Conservation (phyloP, 164 flowering plant genomes). For the Houttuynia cordata region DNA sequence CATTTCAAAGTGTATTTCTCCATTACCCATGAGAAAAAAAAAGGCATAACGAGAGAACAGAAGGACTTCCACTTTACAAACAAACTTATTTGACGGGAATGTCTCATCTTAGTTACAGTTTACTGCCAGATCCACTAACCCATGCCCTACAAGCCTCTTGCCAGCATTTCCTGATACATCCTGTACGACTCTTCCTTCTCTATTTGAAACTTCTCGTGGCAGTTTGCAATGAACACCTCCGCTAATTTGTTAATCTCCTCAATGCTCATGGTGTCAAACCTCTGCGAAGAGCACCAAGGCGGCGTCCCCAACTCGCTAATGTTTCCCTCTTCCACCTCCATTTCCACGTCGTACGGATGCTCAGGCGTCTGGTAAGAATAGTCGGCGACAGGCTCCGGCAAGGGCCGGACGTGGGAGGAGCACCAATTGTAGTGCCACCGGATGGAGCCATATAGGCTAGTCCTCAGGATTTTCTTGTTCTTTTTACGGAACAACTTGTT, state of each 20-base stretch:
- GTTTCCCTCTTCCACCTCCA: not conserved
- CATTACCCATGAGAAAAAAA: not conserved
- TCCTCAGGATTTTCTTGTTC: conserved; percentile 18
- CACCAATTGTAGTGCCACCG: conserved; percentile 81
- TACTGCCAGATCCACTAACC: too few species aligned
- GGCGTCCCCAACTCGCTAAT: not conserved
- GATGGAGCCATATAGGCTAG: conserved; percentile 45
- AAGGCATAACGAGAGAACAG: not conserved
- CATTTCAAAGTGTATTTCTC: not conserved
- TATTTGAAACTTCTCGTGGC: conserved; percentile 84
- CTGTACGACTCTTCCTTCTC: conserved; percentile 94
- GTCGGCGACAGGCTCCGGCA: conserved; percentile 26
- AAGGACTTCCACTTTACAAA: conserved; percentile 3
- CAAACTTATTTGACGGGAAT: not conserved
- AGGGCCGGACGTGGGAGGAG: conserved; percentile 50
- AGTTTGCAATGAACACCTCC: conserved; percentile 69
- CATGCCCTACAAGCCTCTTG: conserved; percentile 82
- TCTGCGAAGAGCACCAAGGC: not conserved
- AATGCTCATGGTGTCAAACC: not conserved
- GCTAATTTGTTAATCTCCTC: conserved; percentile 80
- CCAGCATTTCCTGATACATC: conserved; percentile 87
- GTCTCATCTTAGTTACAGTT: not conserved
- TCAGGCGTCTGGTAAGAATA: conserved; percentile 1
- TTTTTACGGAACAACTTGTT: conserved; percentile 15
- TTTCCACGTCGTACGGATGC: too few species aligned